phyloP scores from a whole-genome alignment of 192 early-diverging fungal genomes.

The Linnemannia elongata region DNA sequence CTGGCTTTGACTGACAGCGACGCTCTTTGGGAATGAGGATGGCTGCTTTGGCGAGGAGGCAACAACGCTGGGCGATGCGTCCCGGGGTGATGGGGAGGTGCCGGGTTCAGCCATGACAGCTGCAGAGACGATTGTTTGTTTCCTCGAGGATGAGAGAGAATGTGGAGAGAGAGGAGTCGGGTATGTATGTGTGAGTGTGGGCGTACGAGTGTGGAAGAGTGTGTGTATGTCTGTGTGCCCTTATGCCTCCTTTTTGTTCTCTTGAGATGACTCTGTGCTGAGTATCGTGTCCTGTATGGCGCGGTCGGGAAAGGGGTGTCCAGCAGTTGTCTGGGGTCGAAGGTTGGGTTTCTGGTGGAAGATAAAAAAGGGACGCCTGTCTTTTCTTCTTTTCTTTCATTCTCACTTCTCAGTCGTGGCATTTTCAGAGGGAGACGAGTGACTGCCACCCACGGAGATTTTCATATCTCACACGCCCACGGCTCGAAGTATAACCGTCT shows the following conservation, averaged over 20 bases:
- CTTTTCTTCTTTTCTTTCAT: no score
- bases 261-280: background rate
- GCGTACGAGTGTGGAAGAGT: background rate
- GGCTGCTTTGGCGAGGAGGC: slow-evolving; percentile 37
- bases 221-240: background rate
- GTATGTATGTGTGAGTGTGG: background rate
- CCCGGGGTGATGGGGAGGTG: slow-evolving; percentile 33
- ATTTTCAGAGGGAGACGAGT: no score
- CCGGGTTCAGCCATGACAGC: slow-evolving; percentile 45
- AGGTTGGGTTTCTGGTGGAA: no score
- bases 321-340: no score
- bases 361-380: no score
- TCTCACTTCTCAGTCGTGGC: no score
- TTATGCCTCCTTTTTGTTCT: background rate
- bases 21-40: slow-evolving; percentile 27
- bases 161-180: background rate
- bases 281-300: background rate
- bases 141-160: background rate
- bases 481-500: no score
- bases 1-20: slow-evolving; percentile 15
- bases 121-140: background rate
- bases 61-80: slow-evolving; percentile 36
- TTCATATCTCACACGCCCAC: no score
- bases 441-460: no score
- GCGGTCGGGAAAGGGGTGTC: background rate